Conservation (phyloP, 2,329 filamentous ascomycete genomes). For the Colletotrichum aenigma region DNA sequence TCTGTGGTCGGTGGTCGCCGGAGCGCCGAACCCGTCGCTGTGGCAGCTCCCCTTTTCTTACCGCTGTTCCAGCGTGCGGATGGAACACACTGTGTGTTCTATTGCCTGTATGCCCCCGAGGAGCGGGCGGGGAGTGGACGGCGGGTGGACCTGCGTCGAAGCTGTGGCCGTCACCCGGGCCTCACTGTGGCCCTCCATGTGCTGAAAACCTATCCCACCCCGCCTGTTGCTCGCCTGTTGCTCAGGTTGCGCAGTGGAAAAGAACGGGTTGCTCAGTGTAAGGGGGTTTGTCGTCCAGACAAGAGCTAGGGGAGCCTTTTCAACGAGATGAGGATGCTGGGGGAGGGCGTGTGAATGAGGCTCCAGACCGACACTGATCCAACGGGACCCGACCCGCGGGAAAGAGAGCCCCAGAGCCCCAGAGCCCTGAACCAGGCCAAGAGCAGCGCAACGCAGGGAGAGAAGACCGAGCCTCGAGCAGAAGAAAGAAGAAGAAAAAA, state of each 20-base stretch:
- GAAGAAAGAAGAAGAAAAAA: neutral
- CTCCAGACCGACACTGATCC: neutral
- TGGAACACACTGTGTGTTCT: neutral
- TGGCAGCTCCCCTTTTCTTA: neutral
- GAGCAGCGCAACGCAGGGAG: neutral
- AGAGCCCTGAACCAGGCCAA: neutral
- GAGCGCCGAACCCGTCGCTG: neutral
- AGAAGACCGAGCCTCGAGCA: neutral
- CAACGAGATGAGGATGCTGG: neutral
- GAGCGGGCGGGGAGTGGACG: neutral
- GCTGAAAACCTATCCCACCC: neutral
- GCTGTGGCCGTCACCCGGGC: neutral
- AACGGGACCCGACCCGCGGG: neutral
- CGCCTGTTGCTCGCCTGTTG: neutral
- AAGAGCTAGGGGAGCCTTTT: neutral
- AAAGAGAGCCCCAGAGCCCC: neutral
- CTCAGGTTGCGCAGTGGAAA: neutral
- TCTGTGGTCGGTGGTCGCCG: conserved; percentile 11
- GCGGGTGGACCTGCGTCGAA: neutral
- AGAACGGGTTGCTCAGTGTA: conserved; percentile 17
- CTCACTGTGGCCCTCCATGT: neutral
- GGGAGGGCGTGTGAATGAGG: neutral
- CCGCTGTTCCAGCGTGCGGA: neutral
- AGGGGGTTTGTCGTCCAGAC: conserved; percentile 5
- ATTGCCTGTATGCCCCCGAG: neutral